A percentile compares a stretch with the other conserved stretches of the same genome.
Evolutionary conservation across 2,329 filamentous ascomycete genomes (phyloP).

Genomic region (Phialocephala subalpina): DNA sequence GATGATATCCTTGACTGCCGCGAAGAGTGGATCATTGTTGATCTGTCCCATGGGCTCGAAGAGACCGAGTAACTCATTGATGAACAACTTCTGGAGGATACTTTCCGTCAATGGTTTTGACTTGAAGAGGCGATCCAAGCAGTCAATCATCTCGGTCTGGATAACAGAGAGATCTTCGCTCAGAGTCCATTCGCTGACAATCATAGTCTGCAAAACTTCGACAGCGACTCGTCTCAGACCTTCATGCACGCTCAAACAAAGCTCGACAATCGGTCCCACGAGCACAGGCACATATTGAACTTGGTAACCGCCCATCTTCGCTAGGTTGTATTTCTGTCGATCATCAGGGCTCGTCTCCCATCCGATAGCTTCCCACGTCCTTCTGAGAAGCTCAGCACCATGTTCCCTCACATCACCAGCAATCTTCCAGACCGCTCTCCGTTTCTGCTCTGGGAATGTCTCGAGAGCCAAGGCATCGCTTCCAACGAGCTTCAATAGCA

Average conservation of each 20-base stretch:
- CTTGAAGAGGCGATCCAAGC: conserved; percentile 89
- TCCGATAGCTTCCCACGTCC: conserved; percentile 93
- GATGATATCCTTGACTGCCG: conserved; percentile 80
- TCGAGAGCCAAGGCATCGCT: conserved; percentile 90
- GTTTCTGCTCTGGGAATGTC: conserved; percentile 96
- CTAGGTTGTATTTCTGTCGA: conserved; percentile 76
- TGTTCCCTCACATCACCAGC: conserved; percentile 94
- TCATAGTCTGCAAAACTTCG: conserved; percentile 96
- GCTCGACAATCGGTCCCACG: conserved; percentile 88
- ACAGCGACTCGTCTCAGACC: conserved; percentile 89
- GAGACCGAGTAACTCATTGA: conserved; percentile 81
- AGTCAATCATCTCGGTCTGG: conserved; percentile 96
- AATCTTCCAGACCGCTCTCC: conserved; percentile 97
- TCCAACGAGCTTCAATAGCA: conserved; percentile 86
- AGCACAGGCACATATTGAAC: conserved; percentile 96
- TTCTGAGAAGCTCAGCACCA: conserved; percentile 84
- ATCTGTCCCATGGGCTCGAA: conserved; percentile 76
- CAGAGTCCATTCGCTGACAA: conserved; percentile 96
- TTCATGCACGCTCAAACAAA: conserved; percentile 95
- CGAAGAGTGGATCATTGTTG: conserved; percentile 76
- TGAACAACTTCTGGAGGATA: conserved; percentile 90
- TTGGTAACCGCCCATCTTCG: conserved; percentile 93
- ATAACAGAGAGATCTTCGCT: conserved; percentile 92
- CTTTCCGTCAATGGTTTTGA: conserved; percentile 87
- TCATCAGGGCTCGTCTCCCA: conserved; percentile 92